phyloP scores from a whole-genome alignment of 768 basidiomycete species.

The Leccinum boreale region DNA sequence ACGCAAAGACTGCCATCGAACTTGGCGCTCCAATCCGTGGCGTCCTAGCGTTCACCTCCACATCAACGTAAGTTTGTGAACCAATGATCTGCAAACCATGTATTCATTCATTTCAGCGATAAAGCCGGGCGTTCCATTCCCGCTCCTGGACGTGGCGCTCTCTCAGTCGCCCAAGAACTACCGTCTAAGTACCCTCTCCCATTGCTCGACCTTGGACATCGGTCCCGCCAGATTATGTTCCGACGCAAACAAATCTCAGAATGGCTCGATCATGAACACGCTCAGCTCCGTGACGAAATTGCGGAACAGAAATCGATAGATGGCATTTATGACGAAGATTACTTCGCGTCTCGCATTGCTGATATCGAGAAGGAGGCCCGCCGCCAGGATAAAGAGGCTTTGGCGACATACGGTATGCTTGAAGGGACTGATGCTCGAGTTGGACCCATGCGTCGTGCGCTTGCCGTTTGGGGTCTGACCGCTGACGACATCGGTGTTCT shows the following conservation, averaged over 20 bases:
- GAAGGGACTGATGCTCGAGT: slow-evolving; percentile 82
- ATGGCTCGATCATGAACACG: slow-evolving; percentile 89
- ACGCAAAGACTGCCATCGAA: slow-evolving; percentile 90
- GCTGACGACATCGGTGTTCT: slow-evolving; percentile 91
- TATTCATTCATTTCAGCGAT: slow-evolving; percentile 53
- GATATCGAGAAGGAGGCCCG: slow-evolving; percentile 88
- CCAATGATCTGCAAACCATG: not conserved
- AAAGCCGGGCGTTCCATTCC: slow-evolving; percentile 98
- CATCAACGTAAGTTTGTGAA: slow-evolving; percentile 72
- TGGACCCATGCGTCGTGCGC: slow-evolving; percentile 88
- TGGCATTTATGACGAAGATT: slow-evolving; percentile 56
- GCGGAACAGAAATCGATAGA: slow-evolving; percentile 54
- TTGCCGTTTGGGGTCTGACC: slow-evolving; percentile 95
- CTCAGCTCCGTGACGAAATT: slow-evolving; percentile 78
- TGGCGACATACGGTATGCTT: slow-evolving; percentile 95
- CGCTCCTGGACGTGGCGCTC: slow-evolving; percentile 91
- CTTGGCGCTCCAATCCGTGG: slow-evolving; percentile 93
- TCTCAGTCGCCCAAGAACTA: slow-evolving; percentile 85
- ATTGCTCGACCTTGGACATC: slow-evolving; percentile 82
- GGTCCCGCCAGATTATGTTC: slow-evolving; percentile 92
- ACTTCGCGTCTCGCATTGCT: slow-evolving; percentile 71
- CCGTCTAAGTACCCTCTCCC: slow-evolving; percentile 74
- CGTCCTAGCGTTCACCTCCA: slow-evolving; percentile 93
- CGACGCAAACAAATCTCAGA: slow-evolving; percentile 92
- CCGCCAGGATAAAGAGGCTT: slow-evolving; percentile 88